Conservation (phyloP, 225 moss, liverwort and hornwort species). For the Thuidium tamariscinum region DNA sequence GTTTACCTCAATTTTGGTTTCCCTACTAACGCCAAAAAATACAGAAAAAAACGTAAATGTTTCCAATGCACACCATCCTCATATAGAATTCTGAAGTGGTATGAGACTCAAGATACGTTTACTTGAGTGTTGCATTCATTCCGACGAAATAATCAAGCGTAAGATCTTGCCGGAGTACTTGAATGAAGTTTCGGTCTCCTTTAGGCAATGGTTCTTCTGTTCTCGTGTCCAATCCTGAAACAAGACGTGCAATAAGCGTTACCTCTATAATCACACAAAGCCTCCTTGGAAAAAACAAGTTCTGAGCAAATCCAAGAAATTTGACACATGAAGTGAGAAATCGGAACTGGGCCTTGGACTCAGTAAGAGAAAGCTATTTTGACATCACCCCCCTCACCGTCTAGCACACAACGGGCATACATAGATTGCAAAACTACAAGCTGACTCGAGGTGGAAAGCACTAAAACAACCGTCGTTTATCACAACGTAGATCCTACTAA, state of each 20-base stretch:
- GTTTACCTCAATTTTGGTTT: constrained; percentile 47
- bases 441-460: not conserved
- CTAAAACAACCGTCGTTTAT: not conserved
- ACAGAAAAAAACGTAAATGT: not conserved
- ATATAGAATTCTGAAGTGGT: not conserved
- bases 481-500: not conserved
- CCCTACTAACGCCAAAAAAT: constrained; percentile 36
- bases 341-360: not conserved
- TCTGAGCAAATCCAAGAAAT: not conserved
- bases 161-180: constrained; percentile 86
- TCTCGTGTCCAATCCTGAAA: constrained; percentile 84
- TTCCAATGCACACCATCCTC: not conserved
- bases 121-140: not conserved
- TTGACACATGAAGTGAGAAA: not conserved
- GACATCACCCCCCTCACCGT: not conserved
- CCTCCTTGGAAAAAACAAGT: not conserved
- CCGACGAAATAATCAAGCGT: constrained; percentile 49
- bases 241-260: not conserved
- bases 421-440: not conserved
- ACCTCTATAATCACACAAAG: not conserved
- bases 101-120: not conserved
- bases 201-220: constrained; percentile 80
- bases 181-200: constrained; percentile 82
- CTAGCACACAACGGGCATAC: not conserved
- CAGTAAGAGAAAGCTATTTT: not conserved